Evolutionary conservation across 305 asterid species (phyloP).

Genomic region (Fraxinus velutina): DNA sequence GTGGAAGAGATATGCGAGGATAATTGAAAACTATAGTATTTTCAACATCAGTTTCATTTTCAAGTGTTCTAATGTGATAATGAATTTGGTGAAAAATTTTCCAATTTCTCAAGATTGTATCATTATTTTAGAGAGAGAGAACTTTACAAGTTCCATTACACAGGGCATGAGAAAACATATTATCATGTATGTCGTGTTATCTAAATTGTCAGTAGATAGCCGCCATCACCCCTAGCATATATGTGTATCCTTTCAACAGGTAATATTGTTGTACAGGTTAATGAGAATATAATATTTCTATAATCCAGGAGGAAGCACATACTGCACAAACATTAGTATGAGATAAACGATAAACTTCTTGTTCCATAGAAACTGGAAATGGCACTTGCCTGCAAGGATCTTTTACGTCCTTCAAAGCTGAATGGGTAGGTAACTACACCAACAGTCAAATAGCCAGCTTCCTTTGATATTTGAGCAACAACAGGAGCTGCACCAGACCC

Average conservation of each 20-base stretch:
- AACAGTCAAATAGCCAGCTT: constrained; percentile 89
- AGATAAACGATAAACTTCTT: background rate
- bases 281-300: background rate
- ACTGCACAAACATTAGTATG: constrained; percentile 7
- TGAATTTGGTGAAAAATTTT: background rate
- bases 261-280: background rate
- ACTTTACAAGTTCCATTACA: background rate
- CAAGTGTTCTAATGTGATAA: background rate
- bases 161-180: background rate
- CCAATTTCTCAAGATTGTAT: background rate
- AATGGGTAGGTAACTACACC: constrained; percentile 94
- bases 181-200: background rate
- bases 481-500: constrained; percentile 99
- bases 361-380: constrained; percentile 13
- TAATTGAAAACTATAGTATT: background rate
- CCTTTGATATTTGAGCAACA: constrained; percentile 84
- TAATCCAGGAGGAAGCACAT: constrained; percentile 15
- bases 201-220: background rate
- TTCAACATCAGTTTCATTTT: background rate
- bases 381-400: constrained; percentile 71
- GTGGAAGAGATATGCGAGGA: background rate
- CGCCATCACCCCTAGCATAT: background rate
- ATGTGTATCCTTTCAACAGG: background rate
- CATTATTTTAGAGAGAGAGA: background rate
- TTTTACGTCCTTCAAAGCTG: constrained; percentile 93